phyloP scores from a whole-genome alignment of 2,329 filamentous ascomycete genomes.

The Fusarium brachygibbosum region DNA sequence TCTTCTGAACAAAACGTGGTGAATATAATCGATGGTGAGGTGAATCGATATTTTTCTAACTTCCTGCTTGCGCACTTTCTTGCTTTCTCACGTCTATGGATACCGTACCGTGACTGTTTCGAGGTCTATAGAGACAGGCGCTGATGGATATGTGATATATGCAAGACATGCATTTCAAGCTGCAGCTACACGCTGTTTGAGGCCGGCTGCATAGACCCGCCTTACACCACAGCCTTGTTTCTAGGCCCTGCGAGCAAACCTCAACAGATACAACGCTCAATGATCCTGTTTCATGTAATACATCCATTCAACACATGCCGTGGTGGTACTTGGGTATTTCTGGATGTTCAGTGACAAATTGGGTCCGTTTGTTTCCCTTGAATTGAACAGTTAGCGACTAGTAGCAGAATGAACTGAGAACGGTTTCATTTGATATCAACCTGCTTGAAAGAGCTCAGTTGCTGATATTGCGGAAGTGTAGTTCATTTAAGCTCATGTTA shows the following conservation, averaged over 20 bases:
- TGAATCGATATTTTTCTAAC: not conserved
- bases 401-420: not conserved
- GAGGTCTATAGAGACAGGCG: not conserved
- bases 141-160: not conserved
- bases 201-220: not conserved
- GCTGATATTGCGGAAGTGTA: not conserved
- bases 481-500: slow-evolving; percentile 8
- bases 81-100: not conserved
- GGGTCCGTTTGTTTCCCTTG: no score
- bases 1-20: not conserved
- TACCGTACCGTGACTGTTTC: not conserved
- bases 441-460: not conserved
- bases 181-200: not conserved
- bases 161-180: not conserved
- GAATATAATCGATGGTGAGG: not conserved
- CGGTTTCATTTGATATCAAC: not conserved
- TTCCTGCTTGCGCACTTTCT: not conserved
- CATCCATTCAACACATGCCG: not conserved
- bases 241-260: not conserved
- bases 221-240: not conserved
- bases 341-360: no score
- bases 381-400: no score
- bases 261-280: not conserved
- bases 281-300: not conserved
- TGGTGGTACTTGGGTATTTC: no score